Evolutionary conservation across 1,139 yeast species (phyloP).

Genomic region (Pichia sp.): DNA sequence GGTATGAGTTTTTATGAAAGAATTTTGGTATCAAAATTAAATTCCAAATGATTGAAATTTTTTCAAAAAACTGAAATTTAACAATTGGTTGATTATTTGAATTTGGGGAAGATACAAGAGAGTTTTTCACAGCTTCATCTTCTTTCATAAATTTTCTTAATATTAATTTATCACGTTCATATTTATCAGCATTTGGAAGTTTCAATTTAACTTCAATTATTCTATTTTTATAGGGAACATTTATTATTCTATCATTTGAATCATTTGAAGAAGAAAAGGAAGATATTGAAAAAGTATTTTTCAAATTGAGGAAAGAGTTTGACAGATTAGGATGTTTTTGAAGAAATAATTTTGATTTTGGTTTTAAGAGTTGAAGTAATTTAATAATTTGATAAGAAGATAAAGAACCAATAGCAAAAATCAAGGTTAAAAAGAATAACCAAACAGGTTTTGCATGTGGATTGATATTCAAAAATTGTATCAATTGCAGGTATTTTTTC

Average conservation of each 20-base stretch:
- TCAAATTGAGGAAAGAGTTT: slow-evolving; percentile 2
- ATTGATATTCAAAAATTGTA: slow-evolving; percentile 21
- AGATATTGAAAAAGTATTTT: slow-evolving; percentile 1
- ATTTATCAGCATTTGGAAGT: slow-evolving; percentile 47
- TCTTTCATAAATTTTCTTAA: slow-evolving; percentile 48
- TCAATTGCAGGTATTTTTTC: slow-evolving; percentile 12
- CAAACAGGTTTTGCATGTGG: slow-evolving; percentile 30
- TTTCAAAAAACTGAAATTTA: slow-evolving; percentile 66
- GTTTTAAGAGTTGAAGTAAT: slow-evolving; percentile 5
- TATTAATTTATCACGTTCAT: slow-evolving; percentile 63
- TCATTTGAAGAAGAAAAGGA: no score
- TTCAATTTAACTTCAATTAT: slow-evolving; percentile 48
- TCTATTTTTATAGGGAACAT: slow-evolving; percentile 46
- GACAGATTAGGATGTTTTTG: slow-evolving; percentile 7
- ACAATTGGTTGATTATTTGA: slow-evolving; percentile 33
- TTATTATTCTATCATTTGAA: slow-evolving; percentile 36
- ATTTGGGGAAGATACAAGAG: not conserved
- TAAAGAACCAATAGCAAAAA: slow-evolving; percentile 10
- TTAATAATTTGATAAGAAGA: slow-evolving; percentile 9
- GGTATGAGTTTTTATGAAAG: slow-evolving; percentile 59
- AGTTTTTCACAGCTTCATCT: slow-evolving; percentile 25
- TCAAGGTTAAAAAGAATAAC: slow-evolving; percentile 27
- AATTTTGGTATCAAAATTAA: slow-evolving; percentile 68
- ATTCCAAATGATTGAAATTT: slow-evolving; percentile 71
- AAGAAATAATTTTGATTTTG: slow-evolving; percentile 3